Base-by-base conservation (phyloP, 352 stramenopile species). In the Phytophthora tubulina region DNA sequence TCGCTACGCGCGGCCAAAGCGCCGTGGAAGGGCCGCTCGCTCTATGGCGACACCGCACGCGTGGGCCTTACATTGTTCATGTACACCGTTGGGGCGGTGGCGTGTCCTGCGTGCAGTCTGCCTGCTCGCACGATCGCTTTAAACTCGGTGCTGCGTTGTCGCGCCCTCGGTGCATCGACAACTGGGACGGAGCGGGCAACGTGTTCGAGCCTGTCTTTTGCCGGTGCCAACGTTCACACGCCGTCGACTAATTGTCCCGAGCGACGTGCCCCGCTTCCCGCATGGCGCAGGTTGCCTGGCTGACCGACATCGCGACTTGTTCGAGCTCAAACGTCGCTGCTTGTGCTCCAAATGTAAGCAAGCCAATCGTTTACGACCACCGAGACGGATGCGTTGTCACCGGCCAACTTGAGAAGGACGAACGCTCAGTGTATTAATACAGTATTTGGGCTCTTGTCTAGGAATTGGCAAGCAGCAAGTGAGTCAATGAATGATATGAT, bases 191-290 rank as follows among this genome's bases (percentile, higher is more conserved):
- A 27, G 41, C 41, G 21, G 41, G 15, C 14, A 46, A 27, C 41
- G 5, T 27, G 21, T 27, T 27, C 31, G 48, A 55, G 48, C 48
- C 48, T 41, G 48, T 55, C 30, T 39, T 55, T 55, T 55, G 48
- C 48, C 48, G 14, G 13, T 31, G 31, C 31, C 2, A 36, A 53
- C 46, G 30, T 54, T 54, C 48, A 11, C 30, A 54, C 27, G 32
- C 30, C 31, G 48, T 55, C 48, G 48, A 41, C 48, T 55, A 55
- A 55, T 55, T 55, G 48, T 55, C 27, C 48, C 48, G 48, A 55
- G 48, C 30, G 48, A 55, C 48, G 39, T 55, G 30, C 27, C 11
- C 27, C 48, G 27, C 14, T 39, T 55, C 48, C 48, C 48, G 9
- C 48, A 39, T 35, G 30, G 45, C 21, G 21, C 45, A 51, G 17